Evolutionary conservation across 1,139 yeast genomes (phyloP).

Genomic region (Hansenula sp.): DNA sequence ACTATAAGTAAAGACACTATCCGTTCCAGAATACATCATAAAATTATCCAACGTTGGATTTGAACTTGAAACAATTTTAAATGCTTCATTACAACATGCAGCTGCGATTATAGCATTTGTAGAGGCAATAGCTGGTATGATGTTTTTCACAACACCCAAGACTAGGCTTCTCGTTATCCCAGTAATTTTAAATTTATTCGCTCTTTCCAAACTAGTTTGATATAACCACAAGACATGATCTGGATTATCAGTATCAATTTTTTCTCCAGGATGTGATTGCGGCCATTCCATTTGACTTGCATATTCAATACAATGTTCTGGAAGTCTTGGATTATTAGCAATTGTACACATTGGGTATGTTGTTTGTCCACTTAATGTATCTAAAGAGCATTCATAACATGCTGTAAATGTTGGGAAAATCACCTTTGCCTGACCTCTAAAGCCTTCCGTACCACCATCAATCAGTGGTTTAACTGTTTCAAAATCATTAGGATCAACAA

Average conservation of each 20-base stretch:
- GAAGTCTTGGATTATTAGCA: slow-evolving; percentile 88
- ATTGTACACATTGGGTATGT: slow-evolving; percentile 92
- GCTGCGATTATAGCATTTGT: slow-evolving; percentile 95
- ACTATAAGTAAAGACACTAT: slow-evolving; percentile 71
- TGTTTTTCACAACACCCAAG: slow-evolving; percentile 86
- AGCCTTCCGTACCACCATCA: slow-evolving; percentile 97
- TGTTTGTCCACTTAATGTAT: slow-evolving; percentile 63
- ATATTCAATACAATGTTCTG: slow-evolving; percentile 96
- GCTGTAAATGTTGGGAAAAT: slow-evolving; percentile 82
- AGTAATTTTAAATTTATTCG: slow-evolving; percentile 55
- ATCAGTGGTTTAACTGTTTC: slow-evolving; percentile 70
- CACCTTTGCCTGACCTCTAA: slow-evolving; percentile 87
- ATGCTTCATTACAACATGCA: slow-evolving; percentile 82
- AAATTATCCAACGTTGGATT: slow-evolving; percentile 73
- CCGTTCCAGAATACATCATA: slow-evolving; percentile 84
- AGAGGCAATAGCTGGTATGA: slow-evolving; percentile 92
- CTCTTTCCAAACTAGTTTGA: slow-evolving; percentile 53
- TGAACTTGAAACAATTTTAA: slow-evolving; percentile 68
- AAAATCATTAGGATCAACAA: slow-evolving; percentile 52
- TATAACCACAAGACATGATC: slow-evolving; percentile 68
- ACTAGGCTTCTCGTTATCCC: slow-evolving; percentile 74
- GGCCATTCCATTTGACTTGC: slow-evolving; percentile 81
- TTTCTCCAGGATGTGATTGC: slow-evolving; percentile 36
- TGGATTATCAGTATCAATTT: slow-evolving; percentile 67
- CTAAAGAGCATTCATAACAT: slow-evolving; percentile 90